Conservation (phyloP, 73 alveolate species). For the Paramecium octaurelia region DNA sequence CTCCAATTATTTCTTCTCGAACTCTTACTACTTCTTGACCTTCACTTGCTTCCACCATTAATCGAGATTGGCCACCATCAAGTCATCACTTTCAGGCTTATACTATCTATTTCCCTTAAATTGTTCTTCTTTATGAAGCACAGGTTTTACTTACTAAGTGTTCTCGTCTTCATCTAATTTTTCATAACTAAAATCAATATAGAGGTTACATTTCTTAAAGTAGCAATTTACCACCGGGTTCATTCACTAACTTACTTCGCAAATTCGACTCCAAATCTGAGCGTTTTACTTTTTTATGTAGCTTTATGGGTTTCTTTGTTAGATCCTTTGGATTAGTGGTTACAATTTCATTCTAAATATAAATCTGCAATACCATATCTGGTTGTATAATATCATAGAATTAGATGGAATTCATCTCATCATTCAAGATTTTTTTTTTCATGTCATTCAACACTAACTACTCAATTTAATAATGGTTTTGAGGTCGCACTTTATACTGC, state of each 20-base stretch:
- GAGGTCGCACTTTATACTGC: background rate
- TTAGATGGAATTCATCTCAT: slow-evolving; percentile 16
- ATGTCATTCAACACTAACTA: background rate
- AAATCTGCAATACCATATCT: background rate
- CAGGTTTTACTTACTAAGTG: background rate
- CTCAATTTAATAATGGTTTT: background rate
- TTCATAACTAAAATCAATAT: background rate
- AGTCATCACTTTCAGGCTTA: slow-evolving; percentile 4
- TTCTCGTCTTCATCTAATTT: slow-evolving; percentile 20
- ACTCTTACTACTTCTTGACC: background rate
- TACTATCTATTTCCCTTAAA: slow-evolving; percentile 13
- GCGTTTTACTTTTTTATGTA: slow-evolving; percentile 26
- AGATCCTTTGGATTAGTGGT: background rate
- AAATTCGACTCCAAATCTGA: background rate
- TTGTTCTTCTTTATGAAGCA: background rate
- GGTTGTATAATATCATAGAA: slow-evolving; percentile 41
- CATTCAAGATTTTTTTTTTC: background rate
- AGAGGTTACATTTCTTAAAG: slow-evolving; percentile 45
- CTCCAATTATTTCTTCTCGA: background rate
- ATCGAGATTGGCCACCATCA: slow-evolving; percentile 17
- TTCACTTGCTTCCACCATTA: slow-evolving; percentile 9
- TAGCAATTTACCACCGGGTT: slow-evolving; percentile 18
- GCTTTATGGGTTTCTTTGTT: background rate
- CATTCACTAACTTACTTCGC: background rate
- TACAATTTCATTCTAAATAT: slow-evolving; percentile 8